Conservation (phyloP, 305 asterid species). For the Plantago coronopus region DNA sequence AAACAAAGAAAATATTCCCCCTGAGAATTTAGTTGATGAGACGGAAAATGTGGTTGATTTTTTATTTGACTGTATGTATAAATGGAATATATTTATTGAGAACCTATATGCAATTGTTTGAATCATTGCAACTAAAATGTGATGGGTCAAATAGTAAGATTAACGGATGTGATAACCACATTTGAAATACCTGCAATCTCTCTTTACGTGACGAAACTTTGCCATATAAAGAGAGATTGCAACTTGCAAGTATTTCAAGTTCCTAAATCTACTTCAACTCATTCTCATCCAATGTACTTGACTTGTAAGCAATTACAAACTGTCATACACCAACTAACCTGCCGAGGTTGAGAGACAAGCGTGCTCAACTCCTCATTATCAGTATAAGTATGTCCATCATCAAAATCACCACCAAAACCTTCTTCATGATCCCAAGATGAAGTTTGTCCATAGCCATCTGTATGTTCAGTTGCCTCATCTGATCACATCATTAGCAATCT, state of each 20-base stretch:
- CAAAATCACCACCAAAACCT: conserved; percentile 51
- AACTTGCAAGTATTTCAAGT: conserved; percentile 9
- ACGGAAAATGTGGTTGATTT: too few species aligned
- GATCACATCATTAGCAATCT: conserved; percentile 23
- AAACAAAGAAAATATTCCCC: too few species aligned
- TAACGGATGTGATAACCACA: too few species aligned
- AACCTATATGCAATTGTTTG: too few species aligned
- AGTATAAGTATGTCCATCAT: conserved; percentile 49
- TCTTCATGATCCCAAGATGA: conserved; percentile 67
- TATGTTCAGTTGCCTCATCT: conserved; percentile 49
- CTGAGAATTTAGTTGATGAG: too few species aligned
- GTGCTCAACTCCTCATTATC: conserved; percentile 56
- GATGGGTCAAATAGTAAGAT: too few species aligned
- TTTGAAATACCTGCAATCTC: too few species aligned
- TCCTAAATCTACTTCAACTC: not conserved
- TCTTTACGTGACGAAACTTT: too few species aligned
- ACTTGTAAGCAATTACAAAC: not conserved
- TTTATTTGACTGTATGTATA: too few species aligned
- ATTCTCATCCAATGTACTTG: not conserved
- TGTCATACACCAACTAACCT: conserved; percentile 42
- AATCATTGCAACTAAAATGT: too few species aligned
- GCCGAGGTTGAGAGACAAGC: conserved; percentile 94
- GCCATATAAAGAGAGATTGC: not conserved
- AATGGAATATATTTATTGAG: too few species aligned
- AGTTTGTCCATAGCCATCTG: conserved; percentile 48